phyloP scores from a whole-genome alignment of 352 stramenopile genomes.

The Pythium oligandrum region DNA sequence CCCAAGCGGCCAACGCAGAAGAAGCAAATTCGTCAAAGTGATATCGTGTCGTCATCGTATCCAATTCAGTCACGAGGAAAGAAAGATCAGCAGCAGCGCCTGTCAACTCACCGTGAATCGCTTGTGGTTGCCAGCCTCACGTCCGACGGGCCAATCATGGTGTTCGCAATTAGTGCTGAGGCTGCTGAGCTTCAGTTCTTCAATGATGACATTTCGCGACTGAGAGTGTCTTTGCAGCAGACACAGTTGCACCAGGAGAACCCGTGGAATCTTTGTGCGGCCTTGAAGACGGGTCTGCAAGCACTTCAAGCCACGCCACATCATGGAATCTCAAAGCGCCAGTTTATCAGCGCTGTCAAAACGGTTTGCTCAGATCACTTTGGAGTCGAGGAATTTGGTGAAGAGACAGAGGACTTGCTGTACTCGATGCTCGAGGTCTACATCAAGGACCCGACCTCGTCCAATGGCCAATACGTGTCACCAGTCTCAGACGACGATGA shows the following conservation, averaged over 20 bases:
- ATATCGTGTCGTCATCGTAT: conserved; percentile 75
- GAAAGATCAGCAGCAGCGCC: conserved; percentile 6
- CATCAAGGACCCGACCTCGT: conserved; percentile 35
- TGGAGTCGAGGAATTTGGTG: conserved; percentile 21
- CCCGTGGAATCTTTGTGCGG: conserved; percentile 25
- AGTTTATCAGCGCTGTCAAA: conserved; percentile 51
- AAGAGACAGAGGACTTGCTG: conserved; percentile 60
- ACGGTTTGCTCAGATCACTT: conserved; percentile 24
- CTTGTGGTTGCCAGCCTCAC: conserved; percentile 40
- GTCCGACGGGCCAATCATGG: conserved; percentile 74
- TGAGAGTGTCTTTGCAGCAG: conserved; percentile 64
- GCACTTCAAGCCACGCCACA: conserved; percentile 12
- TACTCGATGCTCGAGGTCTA: conserved; percentile 65
- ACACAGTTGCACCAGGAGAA: conserved; percentile 48
- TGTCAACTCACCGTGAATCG: conserved; percentile 33
- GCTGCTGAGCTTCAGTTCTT: conserved; percentile 80
- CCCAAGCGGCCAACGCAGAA: conserved; percentile 48
- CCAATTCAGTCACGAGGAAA: conserved; percentile 13
- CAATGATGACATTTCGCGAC: conserved; percentile 62
- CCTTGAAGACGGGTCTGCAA: conserved; percentile 23
- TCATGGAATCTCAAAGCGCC: conserved; percentile 31
- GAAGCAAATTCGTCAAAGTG: conserved; percentile 74
- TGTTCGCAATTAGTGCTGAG: conserved; percentile 67
- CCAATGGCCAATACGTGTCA: conserved; percentile 9
- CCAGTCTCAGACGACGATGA: conserved; percentile 28